A percentile compares a stretch with the other conserved stretches of the same genome.
Evolutionary conservation across 2,329 filamentous ascomycete genomes (phyloP).

Genomic region (Hypoxylon sp.): DNA sequence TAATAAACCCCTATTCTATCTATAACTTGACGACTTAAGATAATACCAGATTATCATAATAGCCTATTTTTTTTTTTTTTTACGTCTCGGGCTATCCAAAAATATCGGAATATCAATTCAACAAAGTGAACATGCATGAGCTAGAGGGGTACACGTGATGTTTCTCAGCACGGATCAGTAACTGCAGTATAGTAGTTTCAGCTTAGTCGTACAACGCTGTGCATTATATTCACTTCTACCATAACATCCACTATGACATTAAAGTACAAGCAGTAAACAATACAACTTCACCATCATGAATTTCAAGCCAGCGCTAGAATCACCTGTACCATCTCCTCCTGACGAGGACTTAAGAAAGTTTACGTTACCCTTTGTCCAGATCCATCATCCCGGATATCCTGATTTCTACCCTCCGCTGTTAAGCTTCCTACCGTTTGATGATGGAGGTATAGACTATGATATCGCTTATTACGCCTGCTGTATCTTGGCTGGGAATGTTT

Average conservation of each 20-base stretch:
- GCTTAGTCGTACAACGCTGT: background rate
- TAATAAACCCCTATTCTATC: too few relatives aligned
- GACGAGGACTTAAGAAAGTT: background rate
- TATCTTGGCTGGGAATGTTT: constrained; percentile 14
- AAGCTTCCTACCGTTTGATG: constrained; percentile 6
- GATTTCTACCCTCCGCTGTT: background rate
- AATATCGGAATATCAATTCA: too few relatives aligned
- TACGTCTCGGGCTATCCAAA: too few relatives aligned
- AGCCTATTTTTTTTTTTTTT: too few relatives aligned
- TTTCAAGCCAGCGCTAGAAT: background rate
- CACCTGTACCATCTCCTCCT: background rate
- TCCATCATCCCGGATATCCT: constrained; percentile 14
- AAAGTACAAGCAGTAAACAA: too few relatives aligned
- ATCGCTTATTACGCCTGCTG: constrained; percentile 17
- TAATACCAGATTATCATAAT: too few relatives aligned
- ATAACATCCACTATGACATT: background rate
- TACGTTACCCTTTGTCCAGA: background rate
- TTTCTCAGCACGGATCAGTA: too few relatives aligned
- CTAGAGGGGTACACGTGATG: too few relatives aligned
- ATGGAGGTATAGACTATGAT: constrained; percentile 19
- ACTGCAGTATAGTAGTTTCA: too few relatives aligned
- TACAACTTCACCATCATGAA: background rate
- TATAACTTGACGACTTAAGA: too few relatives aligned
- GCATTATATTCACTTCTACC: background rate
- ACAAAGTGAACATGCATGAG: too few relatives aligned